Percentiles rank a stretch among this genome's conserved stretches.
Evolutionary conservation across 768 basidiomycete species (phyloP).

Genomic region (Gymnopilus junonius): DNA sequence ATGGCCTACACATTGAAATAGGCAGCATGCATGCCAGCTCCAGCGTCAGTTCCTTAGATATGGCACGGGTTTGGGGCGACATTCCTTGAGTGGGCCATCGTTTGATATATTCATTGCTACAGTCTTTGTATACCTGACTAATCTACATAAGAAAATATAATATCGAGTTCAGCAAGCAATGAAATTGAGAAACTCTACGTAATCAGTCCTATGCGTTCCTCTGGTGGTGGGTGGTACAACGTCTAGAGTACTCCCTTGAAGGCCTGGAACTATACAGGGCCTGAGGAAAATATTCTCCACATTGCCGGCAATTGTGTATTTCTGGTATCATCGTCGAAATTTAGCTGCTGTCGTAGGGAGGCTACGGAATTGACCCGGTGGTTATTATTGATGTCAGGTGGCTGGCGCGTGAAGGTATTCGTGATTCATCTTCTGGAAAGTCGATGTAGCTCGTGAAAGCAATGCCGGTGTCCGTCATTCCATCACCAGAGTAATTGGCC

Average conservation of each 20-base stretch:
- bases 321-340: not conserved
- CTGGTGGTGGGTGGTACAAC: not conserved
- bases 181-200: not conserved
- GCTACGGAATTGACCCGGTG: not conserved
- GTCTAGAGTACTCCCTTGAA: not conserved
- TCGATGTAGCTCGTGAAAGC: conserved; percentile 16
- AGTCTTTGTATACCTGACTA: not conserved
- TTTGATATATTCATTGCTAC: not conserved
- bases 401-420: not conserved
- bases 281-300: not conserved
- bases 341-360: not conserved
- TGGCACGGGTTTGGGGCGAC: conserved; percentile 6
- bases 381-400: not conserved
- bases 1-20: conserved; percentile 9
- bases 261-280: not conserved
- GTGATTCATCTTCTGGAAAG: not conserved
- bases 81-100: not conserved
- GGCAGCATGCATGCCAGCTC: conserved; percentile 13
- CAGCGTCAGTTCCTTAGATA: conserved; percentile 10
- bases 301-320: not conserved
- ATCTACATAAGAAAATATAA: not conserved
- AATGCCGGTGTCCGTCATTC: conserved; percentile 9
- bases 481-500: not conserved
- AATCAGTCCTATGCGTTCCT: not conserved
- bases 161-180: not conserved